Percentiles rank a stretch among this genome's conserved stretches.
phyloP scores from a whole-genome alignment of 192 early-diverging fungal species.

The Coemansia sp. region DNA sequence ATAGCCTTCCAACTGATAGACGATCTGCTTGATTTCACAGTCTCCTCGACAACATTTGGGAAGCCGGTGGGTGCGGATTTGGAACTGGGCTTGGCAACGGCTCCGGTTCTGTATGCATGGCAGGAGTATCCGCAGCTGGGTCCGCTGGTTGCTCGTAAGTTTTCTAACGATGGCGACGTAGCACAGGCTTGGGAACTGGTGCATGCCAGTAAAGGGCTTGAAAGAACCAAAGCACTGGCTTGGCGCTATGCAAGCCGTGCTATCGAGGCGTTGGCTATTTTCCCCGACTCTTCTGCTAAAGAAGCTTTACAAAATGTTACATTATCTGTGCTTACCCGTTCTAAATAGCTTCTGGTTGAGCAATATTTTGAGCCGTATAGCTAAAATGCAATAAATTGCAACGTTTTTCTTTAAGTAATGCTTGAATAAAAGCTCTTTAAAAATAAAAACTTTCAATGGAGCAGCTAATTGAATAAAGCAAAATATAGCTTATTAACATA shows the following conservation, averaged over 20 bases:
- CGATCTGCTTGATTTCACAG: slow-evolving; percentile 90
- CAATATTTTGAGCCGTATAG: too few species aligned
- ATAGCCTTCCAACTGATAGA: slow-evolving; percentile 94
- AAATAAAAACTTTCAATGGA: too few species aligned
- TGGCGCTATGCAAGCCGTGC: slow-evolving; percentile 73
- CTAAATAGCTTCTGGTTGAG: slow-evolving; percentile 66
- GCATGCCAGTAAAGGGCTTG: slow-evolving; percentile 73
- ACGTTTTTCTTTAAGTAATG: too few species aligned
- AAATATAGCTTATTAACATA: too few species aligned
- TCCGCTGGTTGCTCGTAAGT: slow-evolving; percentile 83
- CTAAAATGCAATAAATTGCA: too few species aligned
- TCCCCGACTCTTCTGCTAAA: slow-evolving; percentile 74
- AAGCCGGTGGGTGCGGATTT: slow-evolving; percentile 91
- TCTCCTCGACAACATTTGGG: slow-evolving; percentile 65
- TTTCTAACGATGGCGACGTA: slow-evolving; percentile 72
- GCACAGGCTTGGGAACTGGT: slow-evolving; percentile 74
- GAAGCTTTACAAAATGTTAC: slow-evolving; percentile 78
- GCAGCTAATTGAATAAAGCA: too few species aligned
- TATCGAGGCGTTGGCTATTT: slow-evolving; percentile 59
- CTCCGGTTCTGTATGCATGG: slow-evolving; percentile 91
- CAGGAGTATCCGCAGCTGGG: slow-evolving; percentile 82
- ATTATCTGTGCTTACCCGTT: slow-evolving; percentile 75
- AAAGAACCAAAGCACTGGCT: slow-evolving; percentile 73
- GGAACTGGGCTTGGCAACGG: slow-evolving; percentile 86
- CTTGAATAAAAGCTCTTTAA: too few species aligned